Evolutionary conservation across 1,284 basidiomycete species (phyloP), one percentile per base, ranked within the genome.

Genomic region (Ceratobasidium sp.): DNA sequence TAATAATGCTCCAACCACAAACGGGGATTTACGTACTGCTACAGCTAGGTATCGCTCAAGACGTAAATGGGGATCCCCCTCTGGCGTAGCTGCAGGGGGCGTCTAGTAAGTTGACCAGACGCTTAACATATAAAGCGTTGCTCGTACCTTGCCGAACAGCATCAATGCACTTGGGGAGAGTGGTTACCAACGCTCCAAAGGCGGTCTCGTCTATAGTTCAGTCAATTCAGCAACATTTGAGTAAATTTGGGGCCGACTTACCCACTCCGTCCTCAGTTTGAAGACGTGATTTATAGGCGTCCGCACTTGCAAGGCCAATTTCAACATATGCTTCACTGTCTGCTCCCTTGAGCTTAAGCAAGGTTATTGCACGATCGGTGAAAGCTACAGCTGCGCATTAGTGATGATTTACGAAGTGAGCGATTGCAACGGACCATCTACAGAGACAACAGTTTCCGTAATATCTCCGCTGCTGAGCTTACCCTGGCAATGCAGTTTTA

Each of bases 41-140:
- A 89, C 86, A 44, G 90, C 86, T 22, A 95, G 84, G 80, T 90
- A 94, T 79, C 93, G 95, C 81, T 98, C 96, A 45, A 98, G 82
- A 48, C 92, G 88, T 69, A 94, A 84, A 31, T 89, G 84, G 2
- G 87, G 81, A 79, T 91, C 90, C 6, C 89, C 89, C 6, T 81
- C 78, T 51, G 83, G 81, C 33, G 82, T 82, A 14, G 83, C 86
- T 86, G 76, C 0, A 11, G 33, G 57, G 75, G 11, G 29, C 47
- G 27, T 59, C 14, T 45, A 41, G 5, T 31, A 4, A 36, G 5
- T 14, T 29, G 7, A 69, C 65, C 50, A 64, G 24, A 69, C 22
- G 53, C 36, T 41, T 62, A n/a, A n/a, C 77, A 75, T 48, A 29
- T 8, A 50, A 11, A 31, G 27, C 11, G 59, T 29, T 24, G 15